A percentile compares a stretch with the other conserved stretches of the same genome.
Evolutionary conservation across 257 asterid species (phyloP).

Genomic region (Salvia miltiorrhiza): DNA sequence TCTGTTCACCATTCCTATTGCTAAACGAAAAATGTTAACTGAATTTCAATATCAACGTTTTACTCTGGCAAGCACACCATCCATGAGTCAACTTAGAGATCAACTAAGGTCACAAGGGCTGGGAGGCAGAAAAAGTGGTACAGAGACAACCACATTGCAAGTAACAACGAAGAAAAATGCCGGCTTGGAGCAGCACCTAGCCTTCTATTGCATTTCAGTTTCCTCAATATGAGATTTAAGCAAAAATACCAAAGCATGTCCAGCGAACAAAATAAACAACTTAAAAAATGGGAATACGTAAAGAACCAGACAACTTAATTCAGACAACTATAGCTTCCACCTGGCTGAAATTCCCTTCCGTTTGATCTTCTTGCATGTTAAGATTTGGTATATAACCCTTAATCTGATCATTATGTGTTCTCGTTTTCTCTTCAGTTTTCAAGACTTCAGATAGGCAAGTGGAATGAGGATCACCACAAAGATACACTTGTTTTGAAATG

Average conservation of each 20-base stretch:
- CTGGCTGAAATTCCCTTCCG: background rate
- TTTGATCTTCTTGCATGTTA: background rate
- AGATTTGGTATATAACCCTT: background rate
- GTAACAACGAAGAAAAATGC: background rate
- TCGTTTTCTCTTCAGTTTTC: background rate
- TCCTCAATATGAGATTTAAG: background rate
- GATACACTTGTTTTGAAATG: background rate
- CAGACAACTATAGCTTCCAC: background rate
- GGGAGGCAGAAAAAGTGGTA: background rate
- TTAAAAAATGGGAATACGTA: background rate
- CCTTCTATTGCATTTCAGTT: background rate
- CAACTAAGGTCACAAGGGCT: background rate
- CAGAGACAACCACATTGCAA: background rate
- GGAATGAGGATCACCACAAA: background rate
- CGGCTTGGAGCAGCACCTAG: background rate
- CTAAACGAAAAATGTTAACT: slow-evolving; percentile 11
- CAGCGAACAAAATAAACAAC: background rate
- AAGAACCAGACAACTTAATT: slow-evolving; percentile 1
- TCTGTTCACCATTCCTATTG: background rate
- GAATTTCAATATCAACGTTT: slow-evolving; percentile 9
- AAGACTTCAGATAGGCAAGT: background rate
- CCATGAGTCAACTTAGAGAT: background rate
- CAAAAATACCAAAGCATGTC: background rate
- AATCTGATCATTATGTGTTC: background rate
- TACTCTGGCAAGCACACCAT: background rate